A percentile compares a stretch with the other conserved stretches of the same genome.
Conservation (phyloP, 306 rosid genomes). For the Purshia tridentata region DNA sequence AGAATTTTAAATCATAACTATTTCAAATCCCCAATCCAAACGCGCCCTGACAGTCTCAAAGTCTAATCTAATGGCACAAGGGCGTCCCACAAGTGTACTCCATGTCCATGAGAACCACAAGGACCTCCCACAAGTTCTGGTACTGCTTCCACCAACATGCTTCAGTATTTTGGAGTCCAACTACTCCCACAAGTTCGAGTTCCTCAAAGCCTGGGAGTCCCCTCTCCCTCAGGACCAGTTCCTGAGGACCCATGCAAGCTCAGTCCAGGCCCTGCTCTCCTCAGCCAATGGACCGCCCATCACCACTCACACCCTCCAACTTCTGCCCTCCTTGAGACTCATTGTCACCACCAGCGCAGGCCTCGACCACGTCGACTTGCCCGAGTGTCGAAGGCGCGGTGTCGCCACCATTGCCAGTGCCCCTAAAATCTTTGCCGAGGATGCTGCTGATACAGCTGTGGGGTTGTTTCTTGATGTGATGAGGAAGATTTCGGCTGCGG, state of each 20-base stretch:
- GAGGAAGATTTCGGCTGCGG: constrained; percentile 31
- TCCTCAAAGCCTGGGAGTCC: constrained; percentile 31
- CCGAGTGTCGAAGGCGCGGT: constrained; percentile 20
- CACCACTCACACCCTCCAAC: constrained; percentile 19
- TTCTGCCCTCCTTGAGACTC: constrained; percentile 29
- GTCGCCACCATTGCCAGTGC: constrained; percentile 34
- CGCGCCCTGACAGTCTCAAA: too few relatives aligned
- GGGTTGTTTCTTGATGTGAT: constrained; percentile 50
- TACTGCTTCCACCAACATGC: neutral
- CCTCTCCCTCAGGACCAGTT: constrained; percentile 22
- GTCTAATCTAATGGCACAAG: neutral
- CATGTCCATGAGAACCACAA: neutral
- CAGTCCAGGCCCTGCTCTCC: constrained; percentile 21
- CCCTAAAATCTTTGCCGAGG: constrained; percentile 34
- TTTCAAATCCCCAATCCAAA: too few relatives aligned
- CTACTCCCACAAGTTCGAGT: constrained; percentile 25
- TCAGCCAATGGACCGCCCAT: neutral
- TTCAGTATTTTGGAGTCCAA: constrained; percentile 17
- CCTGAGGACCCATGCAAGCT: constrained; percentile 19
- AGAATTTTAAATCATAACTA: too few relatives aligned
- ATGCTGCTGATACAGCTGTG: constrained; percentile 53
- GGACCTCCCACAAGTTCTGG: constrained; percentile 14
- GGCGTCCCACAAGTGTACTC: constrained; percentile 4
- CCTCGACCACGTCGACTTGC: constrained; percentile 31
- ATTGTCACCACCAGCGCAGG: constrained; percentile 30